phyloP scores from a whole-genome alignment of 1,139 yeast genomes.

The Candida neerlandica region DNA sequence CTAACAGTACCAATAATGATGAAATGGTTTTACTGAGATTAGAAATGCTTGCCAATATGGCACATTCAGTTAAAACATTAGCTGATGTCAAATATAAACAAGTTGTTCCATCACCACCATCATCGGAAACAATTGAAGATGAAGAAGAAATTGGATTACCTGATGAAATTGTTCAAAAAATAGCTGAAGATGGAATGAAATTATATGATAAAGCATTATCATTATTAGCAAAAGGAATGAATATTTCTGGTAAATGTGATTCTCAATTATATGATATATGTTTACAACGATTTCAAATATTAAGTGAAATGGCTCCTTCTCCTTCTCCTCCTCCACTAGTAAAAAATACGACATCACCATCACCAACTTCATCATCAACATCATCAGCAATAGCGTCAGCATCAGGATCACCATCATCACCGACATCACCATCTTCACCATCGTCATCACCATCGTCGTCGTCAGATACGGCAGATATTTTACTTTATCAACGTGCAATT shows the following conservation, averaged over 20 bases:
- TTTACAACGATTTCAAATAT: not conserved
- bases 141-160: conserved; percentile 41
- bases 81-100: conserved; percentile 92
- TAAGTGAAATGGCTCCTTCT: conserved; percentile 1
- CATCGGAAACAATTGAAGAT: conserved; percentile 47
- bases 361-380: too few species aligned
- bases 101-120: conserved; percentile 76
- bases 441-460: too few species aligned
- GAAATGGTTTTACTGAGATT: conserved; percentile 50
- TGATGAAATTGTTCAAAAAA: conserved; percentile 56
- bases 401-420: too few species aligned
- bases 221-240: conserved; percentile 82
- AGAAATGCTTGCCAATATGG: conserved; percentile 83
- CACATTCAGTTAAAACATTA: conserved; percentile 83
- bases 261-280: conserved; percentile 1
- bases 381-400: not conserved
- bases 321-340: not conserved
- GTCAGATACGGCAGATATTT: conserved; percentile 59
- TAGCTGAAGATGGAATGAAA: conserved; percentile 86
- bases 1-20: conserved; percentile 30
- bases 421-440: too few species aligned
- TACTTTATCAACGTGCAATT: conserved; percentile 88
- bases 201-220: conserved; percentile 83
- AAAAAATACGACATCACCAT: not conserved
- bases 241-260: conserved; percentile 69